Base-by-base conservation (phyloP, 2,329 filamentous ascomycete genomes). In the Aspergillus melleus region DNA sequence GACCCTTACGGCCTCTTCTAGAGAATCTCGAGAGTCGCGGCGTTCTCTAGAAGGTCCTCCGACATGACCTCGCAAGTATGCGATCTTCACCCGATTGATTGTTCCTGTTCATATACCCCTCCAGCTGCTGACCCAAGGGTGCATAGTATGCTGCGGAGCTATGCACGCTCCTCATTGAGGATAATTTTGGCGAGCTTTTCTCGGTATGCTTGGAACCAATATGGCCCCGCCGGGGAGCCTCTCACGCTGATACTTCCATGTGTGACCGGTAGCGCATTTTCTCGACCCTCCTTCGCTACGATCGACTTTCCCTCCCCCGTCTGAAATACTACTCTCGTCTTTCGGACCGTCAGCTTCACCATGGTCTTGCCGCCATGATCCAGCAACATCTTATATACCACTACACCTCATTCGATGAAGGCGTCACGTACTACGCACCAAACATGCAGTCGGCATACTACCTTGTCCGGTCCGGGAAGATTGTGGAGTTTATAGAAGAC, bases 101-200 rank as follows among this genome's bases (percentile, higher is more conserved):
- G n/a, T 47, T 20, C 26, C 20, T 46, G 44, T 54, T 54, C 50
- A 66, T 71, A 74, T 49, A 29, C 52, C 56, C 54, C 65, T 64
- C 54, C 64, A 54, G 55, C 62, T 67, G 62, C 63, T 61, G 55
- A 56, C 70, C 62, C 66, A 69, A 64, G 66, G 66, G 57, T 63
- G 58, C 63, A 61, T 32, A 92, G 81, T 86, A 90, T 75, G 84
- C 90, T 67, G 87, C 90, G 72, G 91, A 97, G 85, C 90, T 98
- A 73, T 96, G 92, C 82, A 86, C 89, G 80, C 87, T 96, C 74
- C 85, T 97, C 64, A 89, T 98, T 64, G 88, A 92, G 73, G 92
- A 97, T 74, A 84, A 91, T 61, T 94, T 95, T 76, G 95, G 95
- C 73, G 91, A 96, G 79, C 87, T 98, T 60, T 92, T 92, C 63